Evolutionary conservation across 768 basidiomycete genomes (phyloP), one percentile per base, ranked within the genome.

Genomic region (Auricularia heimuer): DNA sequence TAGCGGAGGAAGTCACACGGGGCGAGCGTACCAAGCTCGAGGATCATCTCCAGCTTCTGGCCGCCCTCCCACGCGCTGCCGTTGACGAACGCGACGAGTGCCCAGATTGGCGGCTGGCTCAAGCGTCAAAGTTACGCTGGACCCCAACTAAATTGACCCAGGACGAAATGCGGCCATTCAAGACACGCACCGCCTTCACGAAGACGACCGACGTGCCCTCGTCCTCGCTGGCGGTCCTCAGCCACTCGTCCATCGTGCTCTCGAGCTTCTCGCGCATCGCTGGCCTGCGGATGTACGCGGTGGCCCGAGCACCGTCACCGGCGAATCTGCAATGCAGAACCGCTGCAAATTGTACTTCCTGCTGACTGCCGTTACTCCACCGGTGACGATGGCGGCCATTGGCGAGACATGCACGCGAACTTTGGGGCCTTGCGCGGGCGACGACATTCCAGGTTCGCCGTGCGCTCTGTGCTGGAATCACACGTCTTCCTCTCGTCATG

Each of bases 271-370:
- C 47, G 47, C 10, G 56, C 56, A 34, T 29, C 34, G 24, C 56
- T 1, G 33, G 56, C 29, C 24, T 60, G 29, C 56, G 56, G 6
- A 60, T 2, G 34, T 29, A 60, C 56, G 56, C 24, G 16, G 56
- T n/a, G 4, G 14, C 56, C 29, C 29, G 29, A 7, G 34, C 1
- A 87, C 83, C 29, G 29, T 29, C 29, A 29, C 2, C 29, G 29
- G 29, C 29, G 2, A 29, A 29, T 29, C 29, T 2, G 29, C 29
- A 29, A 29, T 2, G 0, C 29, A 29, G 2, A 29, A 29, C 29
- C 29, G 2, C 29, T 29, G 29, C 29, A 29, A 29, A 29, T 29
- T 29, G 29, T 29, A 29, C 29, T 29, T 29, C 29, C 29, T 29
- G 29, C 2, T 29, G 29, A 29, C 29, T 29, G 29, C 29, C 29